Conservation (phyloP, 129 eudicot genomes). For the Arctium minus region DNA sequence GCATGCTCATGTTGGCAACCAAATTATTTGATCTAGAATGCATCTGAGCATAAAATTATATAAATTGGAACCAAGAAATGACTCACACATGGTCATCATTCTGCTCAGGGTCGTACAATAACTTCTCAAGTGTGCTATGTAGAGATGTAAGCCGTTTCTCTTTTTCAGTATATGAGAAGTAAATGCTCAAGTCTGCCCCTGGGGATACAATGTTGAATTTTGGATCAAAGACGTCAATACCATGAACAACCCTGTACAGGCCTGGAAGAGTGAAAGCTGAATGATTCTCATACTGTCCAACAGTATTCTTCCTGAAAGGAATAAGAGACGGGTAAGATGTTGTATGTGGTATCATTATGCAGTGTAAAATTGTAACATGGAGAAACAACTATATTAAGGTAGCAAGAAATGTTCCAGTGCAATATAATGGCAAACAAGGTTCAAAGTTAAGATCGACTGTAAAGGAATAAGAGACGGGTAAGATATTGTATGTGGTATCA, state of each 20-base stretch:
- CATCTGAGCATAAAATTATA: background rate
- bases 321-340: background rate
- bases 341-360: background rate
- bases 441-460: background rate
- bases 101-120: slow-evolving; percentile 79
- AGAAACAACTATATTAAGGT: background rate
- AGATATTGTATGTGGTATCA: background rate
- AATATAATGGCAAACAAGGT: background rate
- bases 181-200: slow-evolving; percentile 84
- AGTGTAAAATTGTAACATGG: background rate
- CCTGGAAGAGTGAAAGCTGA: slow-evolving; percentile 91
- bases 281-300: slow-evolving; percentile 97
- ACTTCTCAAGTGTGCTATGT: slow-evolving; percentile 64
- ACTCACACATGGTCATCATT: slow-evolving; percentile 73
- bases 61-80: background rate
- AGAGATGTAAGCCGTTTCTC: slow-evolving; percentile 78
- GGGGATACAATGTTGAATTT: slow-evolving; percentile 99
- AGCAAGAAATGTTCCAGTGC: background rate
- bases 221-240: slow-evolving; percentile 95
- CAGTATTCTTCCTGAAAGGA: slow-evolving; percentile 70
- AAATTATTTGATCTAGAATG: background rate
- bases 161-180: slow-evolving; percentile 67
- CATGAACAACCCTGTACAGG: slow-evolving; percentile 92
- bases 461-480: background rate
- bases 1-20: background rate